phyloP scores from a whole-genome alignment of 116 monocot genomes.

The Iris pallida region DNA sequence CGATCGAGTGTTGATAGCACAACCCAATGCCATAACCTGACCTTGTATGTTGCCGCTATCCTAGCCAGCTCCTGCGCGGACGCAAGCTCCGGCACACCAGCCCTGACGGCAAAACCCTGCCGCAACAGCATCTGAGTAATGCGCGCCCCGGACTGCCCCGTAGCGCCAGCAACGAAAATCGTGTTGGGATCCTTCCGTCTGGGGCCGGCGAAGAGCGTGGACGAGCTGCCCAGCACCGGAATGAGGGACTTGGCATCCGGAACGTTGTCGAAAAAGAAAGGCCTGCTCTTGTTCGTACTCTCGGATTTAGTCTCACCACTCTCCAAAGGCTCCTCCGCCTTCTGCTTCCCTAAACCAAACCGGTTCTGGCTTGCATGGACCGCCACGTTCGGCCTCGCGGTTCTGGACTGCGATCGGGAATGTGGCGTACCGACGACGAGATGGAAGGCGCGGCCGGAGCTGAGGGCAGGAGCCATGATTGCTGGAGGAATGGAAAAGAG shows the following conservation, averaged over 20 bases:
- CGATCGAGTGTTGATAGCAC: no score
- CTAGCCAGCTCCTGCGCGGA: slow-evolving; percentile 77
- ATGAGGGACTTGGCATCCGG: slow-evolving; percentile 46
- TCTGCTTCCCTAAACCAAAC: slow-evolving; percentile 24
- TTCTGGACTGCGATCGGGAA: slow-evolving; percentile 11
- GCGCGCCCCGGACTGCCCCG: slow-evolving; percentile 64
- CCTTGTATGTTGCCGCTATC: slow-evolving; percentile 65
- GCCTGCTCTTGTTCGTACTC: neutral
- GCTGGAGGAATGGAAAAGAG: no score
- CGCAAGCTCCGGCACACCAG: slow-evolving; percentile 77
- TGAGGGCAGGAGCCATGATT: slow-evolving; percentile 80
- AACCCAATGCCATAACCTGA: neutral
- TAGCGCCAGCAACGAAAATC: slow-evolving; percentile 82
- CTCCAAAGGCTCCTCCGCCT: neutral
- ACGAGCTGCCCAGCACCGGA: slow-evolving; percentile 34
- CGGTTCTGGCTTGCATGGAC: slow-evolving; percentile 23
- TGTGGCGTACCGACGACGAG: slow-evolving; percentile 9
- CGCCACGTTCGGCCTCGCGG: slow-evolving; percentile 1
- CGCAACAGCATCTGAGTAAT: slow-evolving; percentile 60
- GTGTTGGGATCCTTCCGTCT: slow-evolving; percentile 76
- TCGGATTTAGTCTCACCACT: neutral
- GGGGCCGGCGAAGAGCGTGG: slow-evolving; percentile 34
- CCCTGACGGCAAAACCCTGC: slow-evolving; percentile 67
- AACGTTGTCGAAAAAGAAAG: slow-evolving; percentile 33
- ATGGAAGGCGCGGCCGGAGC: slow-evolving; percentile 55